Evolutionary conservation across 2,329 filamentous ascomycete species (phyloP).

Genomic region (Samsoniella hepiali): DNA sequence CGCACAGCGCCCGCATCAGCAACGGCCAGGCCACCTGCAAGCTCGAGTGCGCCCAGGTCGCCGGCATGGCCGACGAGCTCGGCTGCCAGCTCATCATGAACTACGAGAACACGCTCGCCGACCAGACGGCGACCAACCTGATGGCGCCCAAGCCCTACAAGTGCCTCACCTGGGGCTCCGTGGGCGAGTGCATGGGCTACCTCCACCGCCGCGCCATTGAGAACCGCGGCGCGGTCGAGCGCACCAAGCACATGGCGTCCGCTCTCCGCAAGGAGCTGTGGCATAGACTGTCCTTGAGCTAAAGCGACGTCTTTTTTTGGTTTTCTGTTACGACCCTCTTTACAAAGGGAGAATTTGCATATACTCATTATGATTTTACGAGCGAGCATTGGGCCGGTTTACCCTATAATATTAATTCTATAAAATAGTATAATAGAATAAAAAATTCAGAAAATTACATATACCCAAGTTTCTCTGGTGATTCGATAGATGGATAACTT

Average conservation of each 20-base stretch:
- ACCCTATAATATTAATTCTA: neutral
- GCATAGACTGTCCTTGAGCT: constrained; percentile 24
- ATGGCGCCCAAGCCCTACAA: constrained; percentile 39
- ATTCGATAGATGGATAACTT: neutral
- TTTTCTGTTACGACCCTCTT: constrained; percentile 9
- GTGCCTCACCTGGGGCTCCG: constrained; percentile 24
- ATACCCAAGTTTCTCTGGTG: neutral
- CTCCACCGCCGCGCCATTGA: constrained; percentile 25
- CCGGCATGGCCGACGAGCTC: constrained; percentile 88
- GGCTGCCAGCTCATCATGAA: constrained; percentile 51
- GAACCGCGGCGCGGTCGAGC: constrained; percentile 25
- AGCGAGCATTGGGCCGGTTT: constrained; percentile 14
- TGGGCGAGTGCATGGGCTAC: constrained; percentile 25
- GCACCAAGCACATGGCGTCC: constrained; percentile 25
- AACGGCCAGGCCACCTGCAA: constrained; percentile 26
- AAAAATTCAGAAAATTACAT: neutral
- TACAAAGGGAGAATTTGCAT: neutral
- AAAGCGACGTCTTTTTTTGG: neutral
- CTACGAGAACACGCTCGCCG: constrained; percentile 17
- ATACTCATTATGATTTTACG: constrained; percentile 7
- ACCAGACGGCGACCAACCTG: constrained; percentile 15
- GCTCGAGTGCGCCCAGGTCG: constrained; percentile 59
- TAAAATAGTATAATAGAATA: neutral
- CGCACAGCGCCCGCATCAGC: constrained; percentile 14
- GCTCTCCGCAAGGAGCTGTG: constrained; percentile 31